Conservation (phyloP, 305 asterid species). For the Coffea humblotiana region DNA sequence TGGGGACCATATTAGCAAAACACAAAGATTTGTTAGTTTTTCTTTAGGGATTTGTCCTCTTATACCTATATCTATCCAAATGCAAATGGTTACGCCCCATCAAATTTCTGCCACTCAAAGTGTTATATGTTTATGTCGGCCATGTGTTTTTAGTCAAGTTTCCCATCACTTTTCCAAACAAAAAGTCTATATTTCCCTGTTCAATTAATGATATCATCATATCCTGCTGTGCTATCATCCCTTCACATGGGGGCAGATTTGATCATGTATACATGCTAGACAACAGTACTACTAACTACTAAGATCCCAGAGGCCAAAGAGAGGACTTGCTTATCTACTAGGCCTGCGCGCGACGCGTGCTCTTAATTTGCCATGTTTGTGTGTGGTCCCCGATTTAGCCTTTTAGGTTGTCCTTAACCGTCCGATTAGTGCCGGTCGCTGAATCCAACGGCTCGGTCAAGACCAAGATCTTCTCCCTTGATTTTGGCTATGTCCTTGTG, state of each 20-base stretch:
- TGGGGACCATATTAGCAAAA: slow-evolving; percentile 12
- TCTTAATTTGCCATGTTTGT: not conserved
- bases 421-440: not conserved
- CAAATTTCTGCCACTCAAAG: slow-evolving; percentile 17
- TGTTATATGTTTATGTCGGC: slow-evolving; percentile 25
- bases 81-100: not conserved
- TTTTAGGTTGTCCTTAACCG: not conserved
- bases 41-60: slow-evolving; percentile 6
- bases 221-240: not conserved
- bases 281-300: not conserved
- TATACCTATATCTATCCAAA: not conserved
- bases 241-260: slow-evolving; percentile 25
- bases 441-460: not conserved
- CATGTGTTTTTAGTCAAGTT: slow-evolving; percentile 33
- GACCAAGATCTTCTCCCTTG: not conserved
- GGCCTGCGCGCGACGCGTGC: not conserved
- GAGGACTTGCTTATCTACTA: not conserved
- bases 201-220: slow-evolving; percentile 24
- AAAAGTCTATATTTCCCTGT: slow-evolving; percentile 17
- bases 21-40: not conserved
- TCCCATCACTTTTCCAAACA: slow-evolving; percentile 25
- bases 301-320: not conserved
- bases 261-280: not conserved
- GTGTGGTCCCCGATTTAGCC: not conserved
- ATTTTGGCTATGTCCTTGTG: not conserved